Evolutionary conservation across 2,329 filamentous ascomycete genomes (phyloP), one percentile per base, ranked within the genome.

Genomic region (Epichloe aotearoae): DNA sequence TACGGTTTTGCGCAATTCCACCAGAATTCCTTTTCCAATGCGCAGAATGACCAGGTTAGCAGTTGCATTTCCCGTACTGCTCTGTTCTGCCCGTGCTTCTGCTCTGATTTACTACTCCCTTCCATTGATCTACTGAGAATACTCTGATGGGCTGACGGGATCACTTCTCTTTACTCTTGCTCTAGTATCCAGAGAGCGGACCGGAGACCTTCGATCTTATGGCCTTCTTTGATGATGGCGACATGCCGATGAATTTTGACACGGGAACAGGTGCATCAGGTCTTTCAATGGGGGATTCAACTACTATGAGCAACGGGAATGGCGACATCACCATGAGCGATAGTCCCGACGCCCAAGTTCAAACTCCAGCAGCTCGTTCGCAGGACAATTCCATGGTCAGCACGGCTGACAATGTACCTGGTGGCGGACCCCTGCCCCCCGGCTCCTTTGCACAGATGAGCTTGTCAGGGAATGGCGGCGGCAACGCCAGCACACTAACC

Each of bases 171-270:
- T 46, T 23, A 6, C 33, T 33, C 40, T 26, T 42, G 42, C 43
- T 42, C 40, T 36, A 54, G 52, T 50, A 48, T 41, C 11, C 46
- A 44, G 50, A 42, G 48, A 57, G 57, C 53, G 60, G 58, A 51
- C 61, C 61, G 42, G 61, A 67, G 54, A 57, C 58, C 50, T 58
- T 64, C 55, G 66, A 70, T 55, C 62, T 73, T 47, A 73, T 76
- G 66, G 61, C 65, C 23, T 59, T 73, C 30, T 61, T 76, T 50
- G 69, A 75, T 50, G 66, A 66, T 53, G 62, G 62, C 53, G 62
- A 68, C 53, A 65, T 75, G 55, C 60, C 69, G 44, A 72, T 76
- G 67, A 65, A 58, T 50, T 59, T 75, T 57, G 71, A 74, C 53
- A 50, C 63, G 38, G 58, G 58, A 55, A 64, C 65, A 55, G 62